Base-by-base conservation (phyloP, 257 asterid species). In the Gentiana macrophylla region DNA sequence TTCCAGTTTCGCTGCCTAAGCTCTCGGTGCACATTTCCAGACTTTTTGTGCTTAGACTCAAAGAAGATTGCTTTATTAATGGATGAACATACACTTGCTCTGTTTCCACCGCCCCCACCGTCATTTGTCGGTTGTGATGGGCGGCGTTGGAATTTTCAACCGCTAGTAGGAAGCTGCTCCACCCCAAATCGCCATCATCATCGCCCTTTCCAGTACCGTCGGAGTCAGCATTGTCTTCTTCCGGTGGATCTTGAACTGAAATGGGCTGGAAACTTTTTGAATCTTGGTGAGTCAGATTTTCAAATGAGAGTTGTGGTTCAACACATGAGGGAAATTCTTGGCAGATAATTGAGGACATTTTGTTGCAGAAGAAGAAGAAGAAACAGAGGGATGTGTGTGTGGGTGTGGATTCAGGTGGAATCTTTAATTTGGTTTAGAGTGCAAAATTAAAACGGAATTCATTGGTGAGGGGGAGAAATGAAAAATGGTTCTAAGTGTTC, bases 1-100 rank as follows among this genome's bases (percentile, higher is more conserved):
- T 72, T 2, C 98, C 96, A 0, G 86, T 82, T 65, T 91, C 98
- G 35, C 78, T 64, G 8, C 96, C 92, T 49, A 90, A 67, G 73
- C 86, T 70, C 65, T 90, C 98, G 0, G 98, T 90, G 79, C 98
- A 90, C 91, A 90, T 76, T 67, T 84, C 94, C 37, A 90, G 67
- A 69, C 91, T 84, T 34, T 52, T 78, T 2, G 76, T 43, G 74
- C 78, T 86, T 4, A 82, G 72, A 0, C 65, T 54, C 36, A 67
- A 71, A 4, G 66, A 3, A 9, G 84, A 69, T 32, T 65, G 66
- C 67, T 73, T 79, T 4, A 41, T 72, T 1, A 75, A 73, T 6
- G 94, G 94, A 59, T 77, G 91, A 12, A 78, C 72, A 55, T 82
- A 84, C 1, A 54, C 70, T 51, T 70, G 54, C 4, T 67, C 64